Percentiles rank a stretch among this genome's conserved stretches.
These are phyloP conservation scores for Cryptosporidium baileyi DNA, from an alignment of 169 alveolate species.

Conservation along the genomic window DNA sequence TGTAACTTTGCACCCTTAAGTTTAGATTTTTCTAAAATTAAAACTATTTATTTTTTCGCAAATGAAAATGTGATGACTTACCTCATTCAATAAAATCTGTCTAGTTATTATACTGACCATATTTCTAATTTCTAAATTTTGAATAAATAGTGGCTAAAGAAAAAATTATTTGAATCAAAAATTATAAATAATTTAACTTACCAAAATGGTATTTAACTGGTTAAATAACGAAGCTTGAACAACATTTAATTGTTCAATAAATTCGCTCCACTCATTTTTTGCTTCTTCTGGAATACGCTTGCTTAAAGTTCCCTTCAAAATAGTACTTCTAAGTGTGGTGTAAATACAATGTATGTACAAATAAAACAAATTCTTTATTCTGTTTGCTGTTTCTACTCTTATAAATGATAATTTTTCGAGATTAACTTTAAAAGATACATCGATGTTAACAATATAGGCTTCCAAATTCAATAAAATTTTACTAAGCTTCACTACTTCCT, in stretches of 20 bases:
- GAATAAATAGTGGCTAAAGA: constrained; percentile 48
- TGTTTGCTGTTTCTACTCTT: neutral
- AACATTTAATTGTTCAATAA: neutral
- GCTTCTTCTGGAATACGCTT: constrained; percentile 1
- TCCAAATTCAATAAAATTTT: neutral
- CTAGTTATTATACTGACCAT: constrained; percentile 5
- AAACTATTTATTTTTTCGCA: neutral
- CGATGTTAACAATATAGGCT: constrained; percentile 13
- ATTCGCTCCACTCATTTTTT: constrained; percentile 22
- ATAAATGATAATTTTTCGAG: constrained; percentile 17
- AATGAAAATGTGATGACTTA: neutral
- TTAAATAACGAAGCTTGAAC: constrained; percentile 8
- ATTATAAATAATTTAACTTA: neutral
- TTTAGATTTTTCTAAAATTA: neutral
- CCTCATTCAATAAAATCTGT: constrained; percentile 15
- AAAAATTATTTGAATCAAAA: neutral
- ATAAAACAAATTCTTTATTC: constrained; percentile 18
- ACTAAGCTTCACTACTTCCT: neutral
- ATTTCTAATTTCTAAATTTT: constrained; percentile 47
- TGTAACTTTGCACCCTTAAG: neutral
- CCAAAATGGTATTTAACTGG: constrained; percentile 5
- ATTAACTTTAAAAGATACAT: constrained; percentile 32
- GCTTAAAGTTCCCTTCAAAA: neutral
- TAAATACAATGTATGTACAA: constrained; percentile 44
- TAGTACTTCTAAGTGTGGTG: constrained; percentile 16